phyloP scores from a whole-genome alignment of 1,284 basidiomycete genomes.

The Ceratobasidium sp. region DNA sequence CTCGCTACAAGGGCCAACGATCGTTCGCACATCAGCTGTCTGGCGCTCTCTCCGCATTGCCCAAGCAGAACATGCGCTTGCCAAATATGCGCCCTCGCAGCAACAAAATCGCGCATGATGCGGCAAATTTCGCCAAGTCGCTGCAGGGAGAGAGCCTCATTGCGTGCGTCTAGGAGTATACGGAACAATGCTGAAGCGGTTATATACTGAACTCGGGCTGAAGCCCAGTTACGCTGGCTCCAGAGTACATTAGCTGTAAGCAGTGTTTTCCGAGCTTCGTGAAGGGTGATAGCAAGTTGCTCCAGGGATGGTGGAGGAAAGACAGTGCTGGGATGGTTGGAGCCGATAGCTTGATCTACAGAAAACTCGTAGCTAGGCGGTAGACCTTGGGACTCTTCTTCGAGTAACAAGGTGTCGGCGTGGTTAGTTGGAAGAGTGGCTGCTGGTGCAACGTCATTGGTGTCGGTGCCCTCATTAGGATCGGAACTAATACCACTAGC shows the following conservation, averaged over 20 bases:
- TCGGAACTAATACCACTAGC: too few species aligned
- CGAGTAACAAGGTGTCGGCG: too few species aligned
- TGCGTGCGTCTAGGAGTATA: conserved; percentile 2
- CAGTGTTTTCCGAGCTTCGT: conserved; percentile 2
- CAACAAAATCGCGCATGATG: background rate
- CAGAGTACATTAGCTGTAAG: conserved; percentile 12
- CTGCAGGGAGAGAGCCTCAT: conserved; percentile 27
- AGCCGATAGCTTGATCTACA: background rate
- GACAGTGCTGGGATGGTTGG: background rate
- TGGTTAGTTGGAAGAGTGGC: too few species aligned
- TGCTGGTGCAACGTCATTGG: too few species aligned
- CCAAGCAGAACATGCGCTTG: conserved; percentile 27
- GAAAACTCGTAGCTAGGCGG: conserved; percentile 26
- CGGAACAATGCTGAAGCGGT: conserved; percentile 15
- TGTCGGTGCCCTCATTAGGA: too few species aligned
- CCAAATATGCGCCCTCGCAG: conserved; percentile 18
- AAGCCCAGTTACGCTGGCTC: conserved; percentile 8
- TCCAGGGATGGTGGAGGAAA: background rate
- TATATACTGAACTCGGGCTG: conserved; percentile 19
- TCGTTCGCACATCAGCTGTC: conserved; percentile 30
- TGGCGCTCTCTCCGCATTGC: conserved; percentile 5
- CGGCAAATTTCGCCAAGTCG: conserved; percentile 20
- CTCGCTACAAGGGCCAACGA: conserved; percentile 19
- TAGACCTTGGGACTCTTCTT: background rate
- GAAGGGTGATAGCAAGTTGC: background rate